A percentile compares a stretch with the other conserved stretches of the same genome.
phyloP scores from a whole-genome alignment of 1,284 basidiomycete species.

The Prillingera fragicola region DNA sequence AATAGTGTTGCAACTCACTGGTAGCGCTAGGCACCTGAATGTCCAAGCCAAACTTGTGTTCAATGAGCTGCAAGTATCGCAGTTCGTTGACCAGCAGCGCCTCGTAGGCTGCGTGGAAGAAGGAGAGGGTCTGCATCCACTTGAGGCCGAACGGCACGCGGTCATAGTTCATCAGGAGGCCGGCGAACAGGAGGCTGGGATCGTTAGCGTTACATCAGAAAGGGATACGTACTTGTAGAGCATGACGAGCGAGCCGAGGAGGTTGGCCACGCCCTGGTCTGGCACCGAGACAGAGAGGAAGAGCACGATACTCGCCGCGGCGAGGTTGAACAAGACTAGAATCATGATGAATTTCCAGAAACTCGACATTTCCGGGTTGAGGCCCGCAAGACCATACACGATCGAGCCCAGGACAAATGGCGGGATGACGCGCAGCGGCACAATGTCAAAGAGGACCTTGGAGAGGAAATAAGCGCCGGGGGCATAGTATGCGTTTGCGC shows the following conservation, averaged over 20 bases:
- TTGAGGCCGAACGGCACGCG: slow-evolving; percentile 65
- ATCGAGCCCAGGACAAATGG: slow-evolving; percentile 92
- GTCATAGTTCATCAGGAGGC: slow-evolving; percentile 88
- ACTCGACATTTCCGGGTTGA: slow-evolving; percentile 77
- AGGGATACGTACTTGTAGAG: slow-evolving; percentile 79
- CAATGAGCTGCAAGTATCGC: slow-evolving; percentile 83
- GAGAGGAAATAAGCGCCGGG: slow-evolving; percentile 92
- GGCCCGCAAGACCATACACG: slow-evolving; percentile 85
- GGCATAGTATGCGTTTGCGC: slow-evolving; percentile 94
- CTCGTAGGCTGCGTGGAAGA: slow-evolving; percentile 99
- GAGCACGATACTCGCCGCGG: slow-evolving; percentile 84
- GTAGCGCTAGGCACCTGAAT: slow-evolving; percentile 90
- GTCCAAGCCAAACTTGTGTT: slow-evolving; percentile 88
- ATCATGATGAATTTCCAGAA: slow-evolving; percentile 99
- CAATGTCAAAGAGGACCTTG: slow-evolving; percentile 93
- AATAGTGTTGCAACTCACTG: slow-evolving; percentile 43
- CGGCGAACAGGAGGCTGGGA: slow-evolving; percentile 82
- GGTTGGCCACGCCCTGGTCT: slow-evolving; percentile 78
- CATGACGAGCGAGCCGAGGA: slow-evolving; percentile 93
- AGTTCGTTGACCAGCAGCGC: slow-evolving; percentile 93
- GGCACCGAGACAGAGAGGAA: slow-evolving; percentile 82
- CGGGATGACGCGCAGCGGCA: slow-evolving; percentile 87
- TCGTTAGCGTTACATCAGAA: too few relatives aligned
- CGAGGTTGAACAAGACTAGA: slow-evolving; percentile 89
- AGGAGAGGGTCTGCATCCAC: slow-evolving; percentile 85